Conservation (phyloP, 1,284 basidiomycete genomes). For the Inonotus hispidus region DNA sequence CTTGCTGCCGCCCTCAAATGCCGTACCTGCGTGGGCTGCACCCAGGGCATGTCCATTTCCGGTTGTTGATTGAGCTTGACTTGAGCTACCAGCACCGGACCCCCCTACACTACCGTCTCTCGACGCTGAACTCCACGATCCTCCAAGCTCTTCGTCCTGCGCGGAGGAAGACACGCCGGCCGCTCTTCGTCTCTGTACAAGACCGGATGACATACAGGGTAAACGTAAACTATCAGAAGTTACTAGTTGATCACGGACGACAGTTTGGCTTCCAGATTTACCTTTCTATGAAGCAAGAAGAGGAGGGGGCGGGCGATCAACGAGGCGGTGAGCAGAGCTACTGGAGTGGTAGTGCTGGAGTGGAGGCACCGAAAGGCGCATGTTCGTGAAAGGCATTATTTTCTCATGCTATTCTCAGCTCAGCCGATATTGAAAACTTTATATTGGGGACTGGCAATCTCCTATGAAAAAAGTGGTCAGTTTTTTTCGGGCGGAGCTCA, state of each 20-base stretch:
- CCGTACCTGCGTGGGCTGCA: conserved; percentile 57
- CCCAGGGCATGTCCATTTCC: conserved; percentile 28
- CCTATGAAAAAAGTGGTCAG: too few species aligned
- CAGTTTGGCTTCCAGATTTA: neutral
- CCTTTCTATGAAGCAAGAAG: neutral
- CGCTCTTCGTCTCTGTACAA: conserved; percentile 51
- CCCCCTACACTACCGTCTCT: neutral
- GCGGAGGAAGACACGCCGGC: conserved; percentile 34
- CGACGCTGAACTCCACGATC: conserved; percentile 25
- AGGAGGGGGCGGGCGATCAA: neutral
- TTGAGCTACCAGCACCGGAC: conserved; percentile 2
- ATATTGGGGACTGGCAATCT: too few species aligned
- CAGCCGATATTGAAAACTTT: too few species aligned
- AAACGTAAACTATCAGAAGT: neutral
- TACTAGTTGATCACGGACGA: neutral
- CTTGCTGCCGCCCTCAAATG: conserved; percentile 77
- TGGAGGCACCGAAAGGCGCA: neutral
- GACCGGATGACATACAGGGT: conserved; percentile 20
- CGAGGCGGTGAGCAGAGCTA: neutral
- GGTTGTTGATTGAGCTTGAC: conserved; percentile 24
- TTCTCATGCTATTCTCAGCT: too few species aligned
- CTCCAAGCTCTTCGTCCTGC: conserved; percentile 30
- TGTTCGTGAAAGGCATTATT: neutral
- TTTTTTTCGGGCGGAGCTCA: too few species aligned
- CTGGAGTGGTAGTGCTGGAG: neutral